Conservation (phyloP, 164 flowering plant genomes). For the Kingdonia uniflora region DNA sequence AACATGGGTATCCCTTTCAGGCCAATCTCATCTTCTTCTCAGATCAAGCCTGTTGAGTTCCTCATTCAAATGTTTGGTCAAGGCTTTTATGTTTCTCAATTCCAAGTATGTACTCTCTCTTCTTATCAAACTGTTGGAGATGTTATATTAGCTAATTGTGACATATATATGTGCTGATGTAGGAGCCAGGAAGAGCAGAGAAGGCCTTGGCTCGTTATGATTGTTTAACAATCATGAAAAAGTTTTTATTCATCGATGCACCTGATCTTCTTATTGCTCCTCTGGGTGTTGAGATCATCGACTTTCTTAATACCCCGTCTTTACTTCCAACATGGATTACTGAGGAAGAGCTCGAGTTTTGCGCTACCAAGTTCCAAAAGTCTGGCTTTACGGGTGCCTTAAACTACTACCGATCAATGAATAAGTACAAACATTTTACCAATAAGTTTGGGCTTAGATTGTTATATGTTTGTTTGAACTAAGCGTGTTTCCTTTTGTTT, state of each 20-base stretch:
- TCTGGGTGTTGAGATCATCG: conserved; percentile 40
- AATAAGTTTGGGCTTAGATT: not conserved
- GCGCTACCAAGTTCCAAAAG: conserved; percentile 34
- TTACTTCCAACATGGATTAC: conserved; percentile 40
- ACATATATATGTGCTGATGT: too few species aligned
- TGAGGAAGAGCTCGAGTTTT: conserved; percentile 39
- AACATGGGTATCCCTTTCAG: conserved; percentile 22
- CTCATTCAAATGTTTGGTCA: conserved; percentile 23
- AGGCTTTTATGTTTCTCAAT: conserved; percentile 29
- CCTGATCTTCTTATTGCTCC: conserved; percentile 31
- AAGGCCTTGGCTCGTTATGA: conserved; percentile 37
- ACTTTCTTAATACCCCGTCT: conserved; percentile 21
- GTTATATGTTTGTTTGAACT: not conserved
- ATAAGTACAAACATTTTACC: conserved; percentile 20
- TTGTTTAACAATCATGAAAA: conserved; percentile 33
- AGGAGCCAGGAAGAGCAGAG: conserved; percentile 53
- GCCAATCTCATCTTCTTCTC: conserved; percentile 17
- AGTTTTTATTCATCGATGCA: conserved; percentile 16
- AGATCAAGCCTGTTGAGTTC: conserved; percentile 10
- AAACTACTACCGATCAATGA: conserved; percentile 46
- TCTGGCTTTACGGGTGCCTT: conserved; percentile 45
- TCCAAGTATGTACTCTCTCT: too few species aligned
- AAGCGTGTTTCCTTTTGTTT: conserved; percentile 18
- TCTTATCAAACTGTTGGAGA: too few species aligned
- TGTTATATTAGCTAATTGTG: too few species aligned